Evolutionary conservation across 2,329 filamentous ascomycete species (phyloP), one percentile per base, ranked within the genome.

Genomic region (Zymoseptoria ardabiliae): DNA sequence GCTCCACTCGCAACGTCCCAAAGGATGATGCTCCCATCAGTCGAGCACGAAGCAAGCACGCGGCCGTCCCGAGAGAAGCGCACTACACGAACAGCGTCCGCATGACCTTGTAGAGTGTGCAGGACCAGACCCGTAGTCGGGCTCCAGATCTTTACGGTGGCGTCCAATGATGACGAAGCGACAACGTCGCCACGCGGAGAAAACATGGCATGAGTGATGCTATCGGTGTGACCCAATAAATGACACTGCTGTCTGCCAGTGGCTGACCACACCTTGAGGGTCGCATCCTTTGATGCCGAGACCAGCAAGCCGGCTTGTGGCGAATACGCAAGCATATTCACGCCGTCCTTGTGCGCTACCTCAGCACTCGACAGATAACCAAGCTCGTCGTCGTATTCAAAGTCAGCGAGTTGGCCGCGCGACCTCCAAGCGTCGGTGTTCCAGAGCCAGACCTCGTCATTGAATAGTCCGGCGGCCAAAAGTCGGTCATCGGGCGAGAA

Each of bases 81-180:
- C 22, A 60, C 55, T 4, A 49, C 50, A 22, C 9, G n/a, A 35
- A 60, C 50, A 10, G 19, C 9, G 9, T 22, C 51, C 9, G 13
- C 9, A 52, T 51, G 64, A 11, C 57, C 53, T 41, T 49, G 20
- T 35, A 56, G 30, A 11, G 20, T 51, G 25, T 49, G 10, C 21
- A 19, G 21, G 23, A 25, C 19, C 17, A 10, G 5, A 20, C 53
- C 53, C 8, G 53, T 41, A 19, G 10, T 28, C 10, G 53, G 55
- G 60, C 70, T 63, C 70, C 69, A 72, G 9, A 72, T 50, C 41
- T 55, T 58, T 11, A 70, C 58, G 2, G 66, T 70, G 0, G 53
- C 50, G 54, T 72, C 68, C 21, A 57, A 19, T 3, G 70, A 71
- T 48, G 52, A 65, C 3, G 70, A 70, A 1, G 65, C 67, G 7